Percentiles rank a stretch among this genome's conserved stretches.
Conservation (phyloP, 345 rosid genomes). For the Boechera retrofracta region DNA sequence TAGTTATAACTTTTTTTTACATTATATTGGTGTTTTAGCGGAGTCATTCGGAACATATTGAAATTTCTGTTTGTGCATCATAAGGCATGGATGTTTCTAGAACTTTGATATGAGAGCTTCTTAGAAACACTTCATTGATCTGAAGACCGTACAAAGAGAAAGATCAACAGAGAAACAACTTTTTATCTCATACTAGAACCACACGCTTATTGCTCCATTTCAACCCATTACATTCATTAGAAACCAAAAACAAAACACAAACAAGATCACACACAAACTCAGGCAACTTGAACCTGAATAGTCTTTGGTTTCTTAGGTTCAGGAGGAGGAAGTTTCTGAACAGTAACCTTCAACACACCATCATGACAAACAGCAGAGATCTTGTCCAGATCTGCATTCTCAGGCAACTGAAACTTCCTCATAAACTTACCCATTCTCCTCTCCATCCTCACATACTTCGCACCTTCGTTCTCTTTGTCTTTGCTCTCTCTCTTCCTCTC, state of each 20-base stretch:
- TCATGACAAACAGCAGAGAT: slow-evolving; percentile 72
- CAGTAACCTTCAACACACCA: slow-evolving; percentile 76
- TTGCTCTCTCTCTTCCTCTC: slow-evolving; percentile 64
- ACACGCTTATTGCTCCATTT: neutral
- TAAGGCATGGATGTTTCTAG: neutral
- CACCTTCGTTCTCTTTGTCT: slow-evolving; percentile 63
- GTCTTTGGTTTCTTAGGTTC: slow-evolving; percentile 79
- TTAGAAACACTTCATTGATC: neutral
- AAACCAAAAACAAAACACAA: neutral
- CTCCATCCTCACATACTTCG: slow-evolving; percentile 80
- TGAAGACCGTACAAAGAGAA: neutral
- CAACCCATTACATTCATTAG: neutral
- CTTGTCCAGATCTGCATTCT: slow-evolving; percentile 66
- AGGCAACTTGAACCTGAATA: slow-evolving; percentile 75
- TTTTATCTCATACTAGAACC: neutral
- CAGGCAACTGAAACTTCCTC: slow-evolving; percentile 77
- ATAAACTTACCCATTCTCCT: slow-evolving; percentile 75
- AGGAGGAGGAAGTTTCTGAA: slow-evolving; percentile 80
- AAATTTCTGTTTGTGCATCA: neutral
- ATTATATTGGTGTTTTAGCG: no score
- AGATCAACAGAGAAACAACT: neutral
- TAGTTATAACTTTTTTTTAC: no score
- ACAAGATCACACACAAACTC: slow-evolving; percentile 19
- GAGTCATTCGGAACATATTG: no score
- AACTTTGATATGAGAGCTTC: neutral